Conservation (phyloP, 495 filamentous ascomycete genomes). For the Pseudoneurospora amorphoporcata region DNA sequence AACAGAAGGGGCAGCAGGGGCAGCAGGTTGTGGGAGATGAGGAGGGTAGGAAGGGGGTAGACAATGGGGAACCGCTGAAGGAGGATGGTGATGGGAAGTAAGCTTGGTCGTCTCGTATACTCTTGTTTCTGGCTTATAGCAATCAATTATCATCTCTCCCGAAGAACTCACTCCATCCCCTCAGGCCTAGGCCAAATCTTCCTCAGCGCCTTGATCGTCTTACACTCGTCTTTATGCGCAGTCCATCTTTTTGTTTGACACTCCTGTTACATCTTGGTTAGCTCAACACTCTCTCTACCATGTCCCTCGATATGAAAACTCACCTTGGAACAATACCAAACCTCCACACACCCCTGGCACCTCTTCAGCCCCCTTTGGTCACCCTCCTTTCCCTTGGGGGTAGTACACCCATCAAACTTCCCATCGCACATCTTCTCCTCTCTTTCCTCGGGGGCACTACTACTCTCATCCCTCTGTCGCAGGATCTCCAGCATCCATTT, state of each 20-base stretch:
- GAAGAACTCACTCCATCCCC: neutral
- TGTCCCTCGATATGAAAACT: neutral
- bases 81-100: neutral
- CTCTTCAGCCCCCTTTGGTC: conserved; percentile 14
- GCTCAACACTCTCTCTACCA: too few species aligned
- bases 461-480: conserved; percentile 3
- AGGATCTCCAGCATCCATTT: conserved; percentile 18
- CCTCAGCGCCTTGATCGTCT: conserved; percentile 27
- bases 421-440: conserved; percentile 4
- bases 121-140: neutral
- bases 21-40: neutral
- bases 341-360: conserved; percentile 33
- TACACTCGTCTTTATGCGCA: conserved; percentile 35
- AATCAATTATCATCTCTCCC: neutral
- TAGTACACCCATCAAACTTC: neutral
- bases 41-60: neutral
- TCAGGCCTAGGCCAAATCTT: conserved; percentile 22
- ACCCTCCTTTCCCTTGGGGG: conserved; percentile 7
- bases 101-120: neutral
- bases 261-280: conserved; percentile 10
- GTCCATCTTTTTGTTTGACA: conserved; percentile 34
- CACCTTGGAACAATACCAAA: conserved; percentile 34
- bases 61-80: neutral
- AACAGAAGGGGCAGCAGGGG: too few species aligned
- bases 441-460: conserved; percentile 1